phyloP scores from a whole-genome alignment of 75 land plant genomes.

The Adiantum capillusveneris region DNA sequence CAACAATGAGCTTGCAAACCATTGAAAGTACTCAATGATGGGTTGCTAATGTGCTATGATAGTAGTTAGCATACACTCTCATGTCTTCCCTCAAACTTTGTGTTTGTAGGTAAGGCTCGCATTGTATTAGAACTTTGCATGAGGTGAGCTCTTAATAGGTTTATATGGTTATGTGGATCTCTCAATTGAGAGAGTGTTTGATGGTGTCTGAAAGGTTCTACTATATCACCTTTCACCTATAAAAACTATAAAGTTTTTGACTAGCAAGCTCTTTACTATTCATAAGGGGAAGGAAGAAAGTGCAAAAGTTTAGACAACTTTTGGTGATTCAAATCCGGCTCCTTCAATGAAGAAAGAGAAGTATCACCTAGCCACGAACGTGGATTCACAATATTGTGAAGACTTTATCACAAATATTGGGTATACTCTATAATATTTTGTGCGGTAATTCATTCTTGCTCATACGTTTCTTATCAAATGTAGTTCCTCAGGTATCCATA shows the following conservation, averaged over 20 bases:
- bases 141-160: too few relatives aligned
- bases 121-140: too few relatives aligned
- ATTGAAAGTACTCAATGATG: too few relatives aligned
- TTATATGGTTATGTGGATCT: slow-evolving; percentile 48
- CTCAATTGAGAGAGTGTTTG: slow-evolving; percentile 76
- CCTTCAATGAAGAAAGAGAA: slow-evolving; percentile 37
- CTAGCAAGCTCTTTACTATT: slow-evolving; percentile 32
- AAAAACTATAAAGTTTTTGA: slow-evolving; percentile 28
- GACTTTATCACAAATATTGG: slow-evolving; percentile 93
- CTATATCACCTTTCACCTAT: slow-evolving; percentile 65
- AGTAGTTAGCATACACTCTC: too few relatives aligned
- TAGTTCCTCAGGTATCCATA: slow-evolving; percentile 72
- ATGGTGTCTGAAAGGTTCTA: slow-evolving; percentile 50
- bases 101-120: too few relatives aligned
- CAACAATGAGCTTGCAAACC: too few relatives aligned
- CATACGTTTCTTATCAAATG: neutral
- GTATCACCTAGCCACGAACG: slow-evolving; percentile 50
- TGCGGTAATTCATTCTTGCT: too few relatives aligned
- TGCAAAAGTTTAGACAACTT: slow-evolving; percentile 36
- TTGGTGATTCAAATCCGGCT: slow-evolving; percentile 65
- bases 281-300: slow-evolving; percentile 2
- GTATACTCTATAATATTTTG: slow-evolving; percentile 27
- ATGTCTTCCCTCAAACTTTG: too few relatives aligned
- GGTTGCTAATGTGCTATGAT: too few relatives aligned
- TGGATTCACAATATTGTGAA: slow-evolving; percentile 84